Percentiles rank a stretch among this genome's conserved stretches.
These are phyloP conservation scores for Blastobotrys elegans DNA, from an alignment of 1,139 yeast species.

Conservation along the genomic window DNA sequence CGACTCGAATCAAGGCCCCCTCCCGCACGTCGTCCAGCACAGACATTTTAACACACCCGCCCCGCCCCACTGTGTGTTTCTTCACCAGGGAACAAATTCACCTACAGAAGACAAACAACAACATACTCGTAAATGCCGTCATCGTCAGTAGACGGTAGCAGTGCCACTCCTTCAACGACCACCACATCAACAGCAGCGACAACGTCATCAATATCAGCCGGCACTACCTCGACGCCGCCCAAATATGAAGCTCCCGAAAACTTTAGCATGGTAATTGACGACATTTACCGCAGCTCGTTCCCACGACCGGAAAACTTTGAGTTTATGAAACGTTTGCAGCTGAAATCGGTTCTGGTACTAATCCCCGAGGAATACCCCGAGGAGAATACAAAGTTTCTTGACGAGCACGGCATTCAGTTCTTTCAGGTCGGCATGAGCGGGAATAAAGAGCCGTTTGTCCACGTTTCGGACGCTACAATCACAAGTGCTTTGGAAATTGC, in stretches of 20 bases:
- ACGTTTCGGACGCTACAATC: slow-evolving; percentile 64
- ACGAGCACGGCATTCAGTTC: slow-evolving; percentile 55
- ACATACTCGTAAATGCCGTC: no score
- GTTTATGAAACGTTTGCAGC: slow-evolving; percentile 54
- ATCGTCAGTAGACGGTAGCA: not conserved
- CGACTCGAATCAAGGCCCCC: no score
- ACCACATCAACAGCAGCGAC: not conserved
- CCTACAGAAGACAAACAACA: no score
- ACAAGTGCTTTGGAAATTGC: slow-evolving; percentile 80
- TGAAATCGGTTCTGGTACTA: slow-evolving; percentile 74
- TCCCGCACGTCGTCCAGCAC: no score
- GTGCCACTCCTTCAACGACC: not conserved
- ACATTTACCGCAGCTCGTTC: slow-evolving; percentile 81
- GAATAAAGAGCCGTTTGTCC: slow-evolving; percentile 48
- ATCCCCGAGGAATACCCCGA: slow-evolving; percentile 90
- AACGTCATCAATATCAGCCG: not conserved
- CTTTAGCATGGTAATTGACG: slow-evolving; percentile 76
- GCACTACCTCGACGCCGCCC: not conserved
- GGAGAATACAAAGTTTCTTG: slow-evolving; percentile 61
- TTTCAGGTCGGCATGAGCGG: slow-evolving; percentile 94
- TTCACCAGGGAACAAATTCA: no score
- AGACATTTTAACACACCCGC: no score
- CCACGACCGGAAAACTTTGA: slow-evolving; percentile 80
- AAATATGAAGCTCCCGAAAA: slow-evolving; percentile 58
- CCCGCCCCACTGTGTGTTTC: no score